Conservation (phyloP, 1,284 basidiomycete genomes). For the Trichosporon sp. region DNA sequence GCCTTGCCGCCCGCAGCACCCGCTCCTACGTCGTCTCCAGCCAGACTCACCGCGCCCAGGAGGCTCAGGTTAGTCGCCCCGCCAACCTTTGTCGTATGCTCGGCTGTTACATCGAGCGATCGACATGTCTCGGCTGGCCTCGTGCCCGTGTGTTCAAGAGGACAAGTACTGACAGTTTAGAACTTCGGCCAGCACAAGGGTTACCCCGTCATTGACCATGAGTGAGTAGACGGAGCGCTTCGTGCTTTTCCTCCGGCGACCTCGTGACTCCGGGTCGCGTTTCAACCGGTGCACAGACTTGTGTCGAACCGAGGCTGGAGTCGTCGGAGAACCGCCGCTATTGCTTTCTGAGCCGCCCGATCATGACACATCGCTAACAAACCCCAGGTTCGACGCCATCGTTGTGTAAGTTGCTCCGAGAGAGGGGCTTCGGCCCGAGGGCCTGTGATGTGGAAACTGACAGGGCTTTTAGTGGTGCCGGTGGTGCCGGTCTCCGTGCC, state of each 20-base stretch:
- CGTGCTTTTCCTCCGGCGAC: slow-evolving; percentile 6
- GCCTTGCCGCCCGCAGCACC: slow-evolving; percentile 31
- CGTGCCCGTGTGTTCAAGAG: not conserved
- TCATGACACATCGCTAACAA: slow-evolving; percentile 20
- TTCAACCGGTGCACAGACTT: not conserved
- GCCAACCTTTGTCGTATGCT: not conserved
- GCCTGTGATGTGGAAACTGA: not conserved
- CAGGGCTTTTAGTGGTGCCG: slow-evolving; percentile 72
- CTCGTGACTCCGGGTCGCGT: not conserved
- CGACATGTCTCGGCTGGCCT: not conserved
- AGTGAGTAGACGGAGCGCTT: slow-evolving; percentile 42
- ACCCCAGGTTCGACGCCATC: slow-evolving; percentile 82
- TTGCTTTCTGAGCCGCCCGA: not conserved
- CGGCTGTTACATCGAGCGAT: not conserved
- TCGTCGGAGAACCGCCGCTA: not conserved
- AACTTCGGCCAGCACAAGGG: slow-evolving; percentile 56
- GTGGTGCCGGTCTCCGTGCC: slow-evolving; percentile 95
- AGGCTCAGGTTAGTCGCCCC: slow-evolving; percentile 49
- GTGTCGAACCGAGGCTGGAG: not conserved
- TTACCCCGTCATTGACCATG: slow-evolving; percentile 95
- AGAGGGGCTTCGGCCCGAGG: not conserved
- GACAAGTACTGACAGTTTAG: slow-evolving; percentile 32
- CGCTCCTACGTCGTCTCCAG: slow-evolving; percentile 50
- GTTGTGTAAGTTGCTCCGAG: slow-evolving; percentile 71
- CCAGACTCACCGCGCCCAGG: slow-evolving; percentile 51